phyloP scores from a whole-genome alignment of 1,139 yeast genomes.

The Meyerozyma guilliermondii region DNA sequence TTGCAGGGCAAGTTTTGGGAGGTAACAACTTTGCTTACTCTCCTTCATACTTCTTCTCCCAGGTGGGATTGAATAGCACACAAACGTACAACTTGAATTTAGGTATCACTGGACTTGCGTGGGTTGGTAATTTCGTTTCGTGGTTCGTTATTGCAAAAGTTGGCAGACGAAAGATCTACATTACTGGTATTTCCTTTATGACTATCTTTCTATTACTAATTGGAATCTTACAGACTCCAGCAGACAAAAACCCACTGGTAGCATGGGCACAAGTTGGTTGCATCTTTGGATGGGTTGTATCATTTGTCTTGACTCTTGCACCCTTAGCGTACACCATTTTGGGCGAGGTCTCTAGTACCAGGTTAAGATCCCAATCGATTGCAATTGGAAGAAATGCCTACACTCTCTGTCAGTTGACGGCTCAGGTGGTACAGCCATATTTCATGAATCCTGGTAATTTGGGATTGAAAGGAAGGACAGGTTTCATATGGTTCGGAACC shows the following conservation, averaged over 20 bases:
- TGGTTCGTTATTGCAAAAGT: constrained; percentile 16
- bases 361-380: constrained; percentile 21
- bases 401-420: constrained; percentile 15
- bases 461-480: constrained; percentile 21
- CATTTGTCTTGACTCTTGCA: constrained; percentile 20
- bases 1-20: constrained; percentile 19
- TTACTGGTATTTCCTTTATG: constrained; percentile 12
- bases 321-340: constrained; percentile 21
- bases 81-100: constrained; percentile 13
- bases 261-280: constrained; percentile 21
- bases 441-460: constrained; percentile 20
- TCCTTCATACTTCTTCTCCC: constrained; percentile 20
- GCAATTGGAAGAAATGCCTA: constrained; percentile 22
- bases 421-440: constrained; percentile 21
- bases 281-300: constrained; percentile 20
- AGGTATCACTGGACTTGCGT: constrained; percentile 17
- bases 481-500: constrained; percentile 18
- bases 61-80: constrained; percentile 17
- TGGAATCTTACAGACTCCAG: constrained; percentile 12
- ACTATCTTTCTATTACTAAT: constrained; percentile 9
- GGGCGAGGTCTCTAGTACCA: constrained; percentile 20
- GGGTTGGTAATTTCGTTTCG: constrained; percentile 14
- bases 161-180: constrained; percentile 20
- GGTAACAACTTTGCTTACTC: constrained; percentile 21
- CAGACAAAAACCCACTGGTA: constrained; percentile 11